phyloP scores from a whole-genome alignment of 2,329 filamentous ascomycete genomes.

The Microcyclosporella mali region DNA sequence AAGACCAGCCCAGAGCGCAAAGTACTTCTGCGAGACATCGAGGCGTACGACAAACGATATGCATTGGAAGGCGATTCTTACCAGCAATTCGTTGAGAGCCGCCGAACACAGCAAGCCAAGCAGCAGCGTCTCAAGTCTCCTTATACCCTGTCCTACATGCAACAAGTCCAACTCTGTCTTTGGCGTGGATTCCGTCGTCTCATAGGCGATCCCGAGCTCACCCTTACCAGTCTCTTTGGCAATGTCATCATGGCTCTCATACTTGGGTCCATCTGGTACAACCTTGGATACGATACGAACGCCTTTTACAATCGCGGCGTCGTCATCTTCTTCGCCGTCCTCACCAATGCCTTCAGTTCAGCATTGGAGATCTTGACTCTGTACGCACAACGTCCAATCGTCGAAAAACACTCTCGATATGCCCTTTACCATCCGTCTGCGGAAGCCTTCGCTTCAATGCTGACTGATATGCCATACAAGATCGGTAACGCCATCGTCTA shows the following conservation, averaged over 20 bases:
- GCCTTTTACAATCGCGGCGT: constrained; percentile 76
- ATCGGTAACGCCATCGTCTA: constrained; percentile 67
- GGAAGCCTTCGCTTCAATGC: constrained; percentile 80
- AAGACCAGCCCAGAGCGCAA: constrained; percentile 47
- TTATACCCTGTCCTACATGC: constrained; percentile 69
- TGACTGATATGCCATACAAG: constrained; percentile 81
- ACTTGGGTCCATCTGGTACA: constrained; percentile 74
- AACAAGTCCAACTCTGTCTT: constrained; percentile 74
- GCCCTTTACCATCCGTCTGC: constrained; percentile 85
- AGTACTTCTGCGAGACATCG: constrained; percentile 40
- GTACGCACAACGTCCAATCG: constrained; percentile 82
- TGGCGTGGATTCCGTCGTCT: constrained; percentile 75
- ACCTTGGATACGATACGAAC: constrained; percentile 56
- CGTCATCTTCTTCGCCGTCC: constrained; percentile 78
- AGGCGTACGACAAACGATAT: constrained; percentile 42
- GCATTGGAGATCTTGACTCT: constrained; percentile 79
- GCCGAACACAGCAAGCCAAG: constrained; percentile 43
- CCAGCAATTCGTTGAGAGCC: constrained; percentile 42
- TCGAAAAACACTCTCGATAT: constrained; percentile 83
- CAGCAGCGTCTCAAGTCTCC: constrained; percentile 61
- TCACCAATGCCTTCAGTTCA: constrained; percentile 78
- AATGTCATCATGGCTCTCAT: constrained; percentile 74
- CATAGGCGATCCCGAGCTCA: constrained; percentile 68
- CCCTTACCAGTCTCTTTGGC: constrained; percentile 60
- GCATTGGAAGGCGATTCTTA: constrained; percentile 41